Evolutionary conservation across 805 yeast species (phyloP).

Genomic region (Sugiyamaella marilandica): DNA sequence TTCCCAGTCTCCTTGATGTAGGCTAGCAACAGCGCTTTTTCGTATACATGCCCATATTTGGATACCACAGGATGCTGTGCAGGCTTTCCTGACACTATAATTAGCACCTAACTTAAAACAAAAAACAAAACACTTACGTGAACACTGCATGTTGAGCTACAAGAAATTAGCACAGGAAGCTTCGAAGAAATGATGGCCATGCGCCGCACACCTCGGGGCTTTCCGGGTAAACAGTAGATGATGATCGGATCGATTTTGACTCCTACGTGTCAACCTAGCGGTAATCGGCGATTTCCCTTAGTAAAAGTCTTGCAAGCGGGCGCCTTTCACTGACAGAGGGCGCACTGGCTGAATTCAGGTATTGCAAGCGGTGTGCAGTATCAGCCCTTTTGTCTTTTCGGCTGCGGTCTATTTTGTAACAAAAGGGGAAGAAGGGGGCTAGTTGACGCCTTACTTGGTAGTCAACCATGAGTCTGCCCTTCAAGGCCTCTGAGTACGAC

Average conservation of each 20-base stretch:
- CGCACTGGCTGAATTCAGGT: not conserved
- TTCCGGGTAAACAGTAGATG: not conserved
- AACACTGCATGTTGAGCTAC: constrained; percentile 26
- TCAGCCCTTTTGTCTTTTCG: not conserved
- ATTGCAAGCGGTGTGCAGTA: not conserved
- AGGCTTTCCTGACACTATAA: constrained; percentile 60
- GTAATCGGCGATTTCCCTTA: not conserved
- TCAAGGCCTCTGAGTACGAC: constrained; percentile 23
- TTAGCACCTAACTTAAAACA: not conserved
- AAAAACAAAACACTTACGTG: constrained; percentile 24
- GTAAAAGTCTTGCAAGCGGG: not conserved
- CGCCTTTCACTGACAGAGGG: not conserved
- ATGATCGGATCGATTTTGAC: not conserved
- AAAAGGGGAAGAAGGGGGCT: not conserved
- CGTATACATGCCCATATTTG: constrained; percentile 49
- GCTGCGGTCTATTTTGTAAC: not conserved
- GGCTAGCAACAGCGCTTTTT: constrained; percentile 51
- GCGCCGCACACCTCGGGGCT: not conserved
- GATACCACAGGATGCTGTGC: constrained; percentile 69
- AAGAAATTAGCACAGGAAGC: not conserved
- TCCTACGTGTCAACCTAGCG: not conserved
- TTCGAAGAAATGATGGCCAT: not conserved
- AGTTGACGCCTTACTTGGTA: not conserved
- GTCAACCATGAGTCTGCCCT: constrained; percentile 22
- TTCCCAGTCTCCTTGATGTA: constrained; percentile 60